Conservation (phyloP, 495 filamentous ascomycete species). For the Staphylotrichum longicolle region DNA sequence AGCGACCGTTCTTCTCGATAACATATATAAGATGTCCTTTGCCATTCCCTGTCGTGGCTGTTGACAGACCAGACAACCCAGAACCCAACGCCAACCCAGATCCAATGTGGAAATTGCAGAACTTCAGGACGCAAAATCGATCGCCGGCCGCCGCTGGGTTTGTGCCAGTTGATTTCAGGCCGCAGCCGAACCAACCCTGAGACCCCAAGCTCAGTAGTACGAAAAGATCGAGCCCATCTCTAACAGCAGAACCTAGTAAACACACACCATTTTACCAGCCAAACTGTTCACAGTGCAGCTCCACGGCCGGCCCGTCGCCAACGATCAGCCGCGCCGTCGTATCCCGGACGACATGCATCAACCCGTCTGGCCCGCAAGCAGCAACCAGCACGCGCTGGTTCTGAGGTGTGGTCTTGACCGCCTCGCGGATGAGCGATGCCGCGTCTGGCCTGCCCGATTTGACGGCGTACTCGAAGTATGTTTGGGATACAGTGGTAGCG, state of each 20-base stretch:
- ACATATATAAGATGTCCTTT: no score
- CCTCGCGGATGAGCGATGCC: conserved; percentile 39
- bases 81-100: no score
- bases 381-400: conserved; percentile 49
- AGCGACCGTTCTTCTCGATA: no score
- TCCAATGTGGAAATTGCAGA: no score
- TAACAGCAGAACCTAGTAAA: neutral
- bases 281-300: conserved; percentile 57
- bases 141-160: no score
- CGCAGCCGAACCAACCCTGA: no score
- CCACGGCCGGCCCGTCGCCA: conserved; percentile 49
- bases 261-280: conserved; percentile 41
- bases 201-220: no score
- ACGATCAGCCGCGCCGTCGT: conserved; percentile 50
- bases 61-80: no score
- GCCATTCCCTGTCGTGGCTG: no score
- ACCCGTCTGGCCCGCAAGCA: conserved; percentile 50
- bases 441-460: conserved; percentile 44
- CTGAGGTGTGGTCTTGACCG: conserved; percentile 39
- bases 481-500: conserved; percentile 4
- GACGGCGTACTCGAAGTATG: conserved; percentile 27
- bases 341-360: conserved; percentile 50
- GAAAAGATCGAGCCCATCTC: neutral
- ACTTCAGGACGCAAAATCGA: no score
- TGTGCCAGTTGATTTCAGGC: no score